These are phyloP conservation scores for Wilhelminamyces savonicus DNA, from an alignment of 805 yeast genomes.

Conservation along the genomic window DNA sequence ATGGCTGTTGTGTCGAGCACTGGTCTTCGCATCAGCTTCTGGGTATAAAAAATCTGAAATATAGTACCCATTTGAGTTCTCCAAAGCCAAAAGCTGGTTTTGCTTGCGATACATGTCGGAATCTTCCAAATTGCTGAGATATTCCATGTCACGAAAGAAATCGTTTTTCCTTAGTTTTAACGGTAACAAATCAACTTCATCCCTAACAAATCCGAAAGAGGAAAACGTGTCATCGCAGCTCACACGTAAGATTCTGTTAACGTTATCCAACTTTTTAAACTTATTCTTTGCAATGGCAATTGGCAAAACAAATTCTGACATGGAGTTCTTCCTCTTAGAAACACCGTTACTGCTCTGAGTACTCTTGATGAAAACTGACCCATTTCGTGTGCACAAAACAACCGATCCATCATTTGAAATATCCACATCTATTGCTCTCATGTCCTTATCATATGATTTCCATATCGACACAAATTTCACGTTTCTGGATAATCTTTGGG, in stretches of 20 bases:
- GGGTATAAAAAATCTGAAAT: conserved; percentile 24
- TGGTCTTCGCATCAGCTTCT: background rate
- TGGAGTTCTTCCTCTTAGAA: conserved; percentile 25
- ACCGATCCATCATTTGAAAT: conserved; percentile 63
- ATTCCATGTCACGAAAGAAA: conserved; percentile 46
- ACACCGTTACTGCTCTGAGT: conserved; percentile 6
- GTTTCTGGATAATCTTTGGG: conserved; percentile 26
- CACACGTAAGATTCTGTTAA: conserved; percentile 59
- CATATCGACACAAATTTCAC: conserved; percentile 49
- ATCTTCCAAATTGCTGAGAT: conserved; percentile 44
- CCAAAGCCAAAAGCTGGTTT: conserved; percentile 32
- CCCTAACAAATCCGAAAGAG: conserved; percentile 62
- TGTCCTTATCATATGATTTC: conserved; percentile 53
- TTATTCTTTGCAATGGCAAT: conserved; percentile 32
- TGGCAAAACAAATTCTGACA: conserved; percentile 26
- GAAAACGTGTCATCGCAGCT: conserved; percentile 58
- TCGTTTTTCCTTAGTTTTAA: conserved; percentile 42
- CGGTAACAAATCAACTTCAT: conserved; percentile 56
- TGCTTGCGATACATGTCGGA: conserved; percentile 29
- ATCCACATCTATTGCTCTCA: conserved; percentile 62
- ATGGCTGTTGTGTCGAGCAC: background rate
- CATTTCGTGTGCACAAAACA: conserved; percentile 61
- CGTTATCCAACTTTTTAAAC: conserved; percentile 44
- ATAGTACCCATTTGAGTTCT: conserved; percentile 20
- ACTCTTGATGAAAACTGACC: conserved; percentile 51